Base-by-base conservation (phyloP, 768 basidiomycete genomes). In the Thelephora ganbajun region DNA sequence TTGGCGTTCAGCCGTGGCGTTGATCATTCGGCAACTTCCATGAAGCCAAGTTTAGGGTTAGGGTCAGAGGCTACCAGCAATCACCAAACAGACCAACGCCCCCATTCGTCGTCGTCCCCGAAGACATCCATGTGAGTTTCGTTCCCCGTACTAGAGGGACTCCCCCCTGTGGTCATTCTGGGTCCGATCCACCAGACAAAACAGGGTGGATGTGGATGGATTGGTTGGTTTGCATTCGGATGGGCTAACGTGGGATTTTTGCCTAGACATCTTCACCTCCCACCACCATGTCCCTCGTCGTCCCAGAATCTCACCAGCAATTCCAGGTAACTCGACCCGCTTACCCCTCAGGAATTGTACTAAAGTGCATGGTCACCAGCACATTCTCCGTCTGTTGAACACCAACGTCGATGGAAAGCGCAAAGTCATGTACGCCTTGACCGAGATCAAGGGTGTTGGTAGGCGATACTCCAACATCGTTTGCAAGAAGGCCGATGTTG, bases 361-460 rank as follows among this genome's bases (percentile, higher is more conserved):
- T 49, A 49, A 56, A 35, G 46, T 30, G 33, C 12, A 12, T 33
- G 16, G 33, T 33, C 58, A 41, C 35, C 61, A 97, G 90, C 96
- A 98, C 80, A 99, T 99, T 68, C 72, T 99, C 51, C 96, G 96
- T 85, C 80, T 99, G 41, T 75, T 96, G 58, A 98, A 98, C 77
- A 98, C 96, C 66, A 98, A 98, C 73, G 96, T 99, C 56, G 94
- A 98, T 68, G 96, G 96, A 57, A 93, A 94, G 66, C 83, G 96
- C 59, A 99, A 99, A 74, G 85, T 99, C 68, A 97, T 91, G 87
- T 98, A 91, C 67, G 94, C 96, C 60, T 66, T 98, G 73, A 98
- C 96, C 43, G 96, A 99, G 74, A 99, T 99, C 77, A 98, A 98
- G 77, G 96, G 96, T 80, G 96, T 99, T 51, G 96, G 96, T 60